Evolutionary conservation across 371 early-diverging fungal species (phyloP).

Genomic region (Mucor indicus): DNA sequence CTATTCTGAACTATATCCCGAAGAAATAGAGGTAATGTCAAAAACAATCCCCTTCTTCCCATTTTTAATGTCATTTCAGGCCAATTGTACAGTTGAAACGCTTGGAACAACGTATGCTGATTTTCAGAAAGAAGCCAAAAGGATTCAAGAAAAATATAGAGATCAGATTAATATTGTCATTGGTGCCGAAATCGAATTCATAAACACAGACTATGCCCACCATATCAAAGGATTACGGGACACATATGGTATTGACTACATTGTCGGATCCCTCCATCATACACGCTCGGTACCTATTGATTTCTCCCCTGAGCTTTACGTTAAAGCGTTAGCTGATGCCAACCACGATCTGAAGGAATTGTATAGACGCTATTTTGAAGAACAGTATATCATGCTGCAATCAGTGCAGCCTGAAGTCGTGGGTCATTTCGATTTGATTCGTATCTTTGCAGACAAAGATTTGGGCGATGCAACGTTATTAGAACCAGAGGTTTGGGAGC

Average conservation of each 20-base stretch:
- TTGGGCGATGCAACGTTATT: constrained; percentile 17
- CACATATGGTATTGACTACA: constrained; percentile 58
- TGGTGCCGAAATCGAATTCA: constrained; percentile 90
- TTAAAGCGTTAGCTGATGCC: constrained; percentile 38
- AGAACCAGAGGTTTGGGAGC: constrained; percentile 45
- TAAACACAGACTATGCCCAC: constrained; percentile 44
- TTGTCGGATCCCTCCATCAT: constrained; percentile 96
- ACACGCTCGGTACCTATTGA: constrained; percentile 80
- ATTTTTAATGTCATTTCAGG: constrained; percentile 31
- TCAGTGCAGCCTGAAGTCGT: constrained; percentile 74
- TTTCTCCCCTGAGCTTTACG: constrained; percentile 64
- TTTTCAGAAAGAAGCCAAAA: constrained; percentile 70
- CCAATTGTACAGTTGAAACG: constrained; percentile 57
- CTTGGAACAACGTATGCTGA: constrained; percentile 52
- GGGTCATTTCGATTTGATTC: constrained; percentile 93
- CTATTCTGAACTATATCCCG: constrained; percentile 74
- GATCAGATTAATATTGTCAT: constrained; percentile 70
- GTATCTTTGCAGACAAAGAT: constrained; percentile 68
- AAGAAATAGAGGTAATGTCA: constrained; percentile 58
- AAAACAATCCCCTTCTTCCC: neutral
- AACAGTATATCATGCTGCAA: constrained; percentile 75
- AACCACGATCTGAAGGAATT: constrained; percentile 24
- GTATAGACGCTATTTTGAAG: constrained; percentile 84
- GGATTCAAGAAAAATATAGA: constrained; percentile 60
- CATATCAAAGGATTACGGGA: constrained; percentile 20